A percentile compares a stretch with the other conserved stretches of the same genome.
Conservation (phyloP, 2,329 filamentous ascomycete genomes). For the Teratosphaeriaceae sp. region DNA sequence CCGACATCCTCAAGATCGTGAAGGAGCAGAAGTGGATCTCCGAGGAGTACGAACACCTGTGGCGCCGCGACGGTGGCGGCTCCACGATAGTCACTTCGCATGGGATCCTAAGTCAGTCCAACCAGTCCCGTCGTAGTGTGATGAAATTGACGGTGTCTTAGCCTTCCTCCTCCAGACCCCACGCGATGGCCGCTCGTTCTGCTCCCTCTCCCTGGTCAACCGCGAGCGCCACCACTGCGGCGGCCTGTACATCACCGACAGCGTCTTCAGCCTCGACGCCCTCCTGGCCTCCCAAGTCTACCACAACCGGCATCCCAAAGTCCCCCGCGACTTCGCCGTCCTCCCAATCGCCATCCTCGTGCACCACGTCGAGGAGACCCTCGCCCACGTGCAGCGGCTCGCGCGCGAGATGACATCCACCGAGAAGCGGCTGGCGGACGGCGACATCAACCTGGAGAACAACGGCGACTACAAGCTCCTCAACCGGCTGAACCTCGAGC, state of each 20-base stretch:
- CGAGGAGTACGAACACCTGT: constrained; percentile 29
- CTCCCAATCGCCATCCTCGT: constrained; percentile 26
- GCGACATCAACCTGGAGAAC: constrained; percentile 26
- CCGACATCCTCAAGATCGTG: constrained; percentile 19
- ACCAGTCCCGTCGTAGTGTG: neutral
- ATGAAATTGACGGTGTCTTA: constrained; percentile 6
- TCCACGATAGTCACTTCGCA: constrained; percentile 25
- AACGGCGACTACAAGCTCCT: constrained; percentile 30
- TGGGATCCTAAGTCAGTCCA: constrained; percentile 23
- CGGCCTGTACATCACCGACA: constrained; percentile 25
- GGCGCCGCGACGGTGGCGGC: constrained; percentile 28
- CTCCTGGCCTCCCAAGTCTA: constrained; percentile 23
- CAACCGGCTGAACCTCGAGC: constrained; percentile 28
- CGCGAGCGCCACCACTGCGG: constrained; percentile 25
- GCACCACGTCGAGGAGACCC: constrained; percentile 26
- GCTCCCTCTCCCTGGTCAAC: constrained; percentile 29
- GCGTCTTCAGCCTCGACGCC: constrained; percentile 22
- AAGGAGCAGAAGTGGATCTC: constrained; percentile 27
- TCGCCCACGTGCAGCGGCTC: constrained; percentile 23
- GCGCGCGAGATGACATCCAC: constrained; percentile 25
- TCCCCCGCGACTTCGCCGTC: constrained; percentile 28
- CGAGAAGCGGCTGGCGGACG: constrained; percentile 27
- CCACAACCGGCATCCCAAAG: constrained; percentile 28
- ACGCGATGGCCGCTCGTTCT: constrained; percentile 27
- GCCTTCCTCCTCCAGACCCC: constrained; percentile 30